Base-by-base conservation (phyloP, 768 basidiomycete species). In the Mycena filopes region DNA sequence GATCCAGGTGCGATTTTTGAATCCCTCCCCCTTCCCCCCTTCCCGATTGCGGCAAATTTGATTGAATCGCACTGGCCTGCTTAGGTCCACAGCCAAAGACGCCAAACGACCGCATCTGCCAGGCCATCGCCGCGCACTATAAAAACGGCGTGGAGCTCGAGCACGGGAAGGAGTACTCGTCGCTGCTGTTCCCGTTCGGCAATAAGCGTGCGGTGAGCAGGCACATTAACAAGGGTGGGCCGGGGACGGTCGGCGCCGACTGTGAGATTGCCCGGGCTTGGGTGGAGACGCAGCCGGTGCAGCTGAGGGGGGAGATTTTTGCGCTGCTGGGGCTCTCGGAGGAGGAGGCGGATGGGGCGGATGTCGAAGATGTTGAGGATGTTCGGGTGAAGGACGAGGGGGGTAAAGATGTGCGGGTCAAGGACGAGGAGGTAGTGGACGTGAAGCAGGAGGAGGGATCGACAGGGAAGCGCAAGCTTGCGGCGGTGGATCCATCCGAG, bases 131-230 rank as follows among this genome's bases (percentile, higher is more conserved):
- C 0, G 59, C 25, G 18, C 59, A 60, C 54, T 66, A 20, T 20
- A 61, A 61, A 53, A 60, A 60, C 31, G 65, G 65, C 21, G 48
- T 11, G 10, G 31, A 10, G 15, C 65, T 66, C 33, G 47, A 60
- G 21, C 54, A 51, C 20, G 59, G 65, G 8, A 12, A 28, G 20
- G 65, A 66, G 15, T 38, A 66, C n/a, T 55, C 59, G 4, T 33
- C 40, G 2, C 25, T 66, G 25, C 33, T 66, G 40, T 66, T 66
- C 20, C 65, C 59, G 31, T 66, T 66, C n/a, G 65, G 65, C 6
- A 66, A 66, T 42, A 33, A 42, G 13, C 59, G 59, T 8, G 59
- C 65, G 46, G 65, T 66, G 40, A 50, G 53, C 59, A 43, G 65
- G 13, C 65, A 66, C 41, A n/a, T 66, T n/a, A 56, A 66, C 5